Base-by-base conservation (phyloP, 192 early-diverging fungal species). In the Coemansia sp. region DNA sequence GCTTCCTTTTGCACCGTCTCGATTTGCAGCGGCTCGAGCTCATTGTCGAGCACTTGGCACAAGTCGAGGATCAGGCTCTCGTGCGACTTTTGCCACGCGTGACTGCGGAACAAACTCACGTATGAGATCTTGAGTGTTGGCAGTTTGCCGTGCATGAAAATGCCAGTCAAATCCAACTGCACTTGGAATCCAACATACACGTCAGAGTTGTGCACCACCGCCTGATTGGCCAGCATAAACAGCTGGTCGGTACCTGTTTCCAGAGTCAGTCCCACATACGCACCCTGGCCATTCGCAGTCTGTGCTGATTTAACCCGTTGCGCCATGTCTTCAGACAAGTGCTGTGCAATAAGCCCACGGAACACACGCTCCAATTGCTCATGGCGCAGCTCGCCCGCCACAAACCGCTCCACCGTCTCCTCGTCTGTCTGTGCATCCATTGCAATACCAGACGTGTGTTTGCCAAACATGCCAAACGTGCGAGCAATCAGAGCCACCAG, bases 141-240 rank as follows among this genome's bases (percentile, higher is more conserved):
- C 66, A 99, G 95, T 82, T 99, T 99, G 65, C 97, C 97, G 82
- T 99, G 95, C 97, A 99, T 99, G 71, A 98, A 99, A 51, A 99
- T 99, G 76, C 97, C 97, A 6, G 97, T 99, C 74, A 99, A 85
- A 87, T 99, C 97, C 46, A 99, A 85, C 82, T 99, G 97, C 63
- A 98, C 95, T 80, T 98, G 94, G 94, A 99, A 99, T 82, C 97
- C 97, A 54, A 99, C 93, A 70, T 99, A 99, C 17, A 99, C 97
- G 75, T 99, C 97, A 31, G 93, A 91, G 74, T 83, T 83, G 68
- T 83, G 81, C 28, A 75, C 70, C 11, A 75, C 62, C 6, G 72
- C 60, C 57, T 38, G 25, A 62, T 82, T 74, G 28, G 74, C 71
- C 68, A 81, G 68, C 44, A 86, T 53, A 66, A 83, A 84, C 15